Evolutionary conservation across 108 stramenopile genomes (phyloP), one percentile per base, ranked within the genome.

Genomic region (Pinguiococcus pyrenoidosus): DNA sequence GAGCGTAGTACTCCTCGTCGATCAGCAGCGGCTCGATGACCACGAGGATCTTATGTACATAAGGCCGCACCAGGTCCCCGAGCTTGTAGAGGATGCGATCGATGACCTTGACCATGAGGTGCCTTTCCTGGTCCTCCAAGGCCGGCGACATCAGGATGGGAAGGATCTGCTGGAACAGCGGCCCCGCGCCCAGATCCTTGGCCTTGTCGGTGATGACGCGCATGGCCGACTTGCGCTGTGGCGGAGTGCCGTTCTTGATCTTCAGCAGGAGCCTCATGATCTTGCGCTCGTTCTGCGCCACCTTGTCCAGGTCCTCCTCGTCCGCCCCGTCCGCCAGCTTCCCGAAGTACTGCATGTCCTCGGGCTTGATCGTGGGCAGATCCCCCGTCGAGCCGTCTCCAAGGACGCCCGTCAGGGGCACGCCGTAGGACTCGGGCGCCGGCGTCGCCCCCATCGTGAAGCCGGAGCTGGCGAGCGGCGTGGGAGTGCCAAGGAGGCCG

Each of bases 1-100:
- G 74, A 5, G 92, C 97, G 58, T 92, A 99, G 57, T 93, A 96
- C 68, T 99, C 97, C 64, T 91, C 89, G 71, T 96, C 97, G 43
- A 99, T 96, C 21, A 99, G 72, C 26, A 99, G 68, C 3, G 97
- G 94, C 67, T 90, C 89, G 51, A 96, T 92, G 2, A 95, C 94
- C 13, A 87, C 91, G 5, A 99, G 70, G 47, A 96, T 96, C 37
- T 88, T 71, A 59, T 96, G 91, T 38, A 93, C 94, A 68, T 69
- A 92, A 3, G 97, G 94, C 27, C 92, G 66, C 6, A 99, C 92
- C 9, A 93, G 64, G 59, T 99, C 94, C 43, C 92, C 89, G 30
- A 96, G 72, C 51, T 92, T 89, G 76, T 95, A 96, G 32, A 99
- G 59, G 17, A 96, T 73, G 3, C 97, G 91, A 69, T 96, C 97